Conservation (phyloP, 306 rosid species). For the Medicago arabica region DNA sequence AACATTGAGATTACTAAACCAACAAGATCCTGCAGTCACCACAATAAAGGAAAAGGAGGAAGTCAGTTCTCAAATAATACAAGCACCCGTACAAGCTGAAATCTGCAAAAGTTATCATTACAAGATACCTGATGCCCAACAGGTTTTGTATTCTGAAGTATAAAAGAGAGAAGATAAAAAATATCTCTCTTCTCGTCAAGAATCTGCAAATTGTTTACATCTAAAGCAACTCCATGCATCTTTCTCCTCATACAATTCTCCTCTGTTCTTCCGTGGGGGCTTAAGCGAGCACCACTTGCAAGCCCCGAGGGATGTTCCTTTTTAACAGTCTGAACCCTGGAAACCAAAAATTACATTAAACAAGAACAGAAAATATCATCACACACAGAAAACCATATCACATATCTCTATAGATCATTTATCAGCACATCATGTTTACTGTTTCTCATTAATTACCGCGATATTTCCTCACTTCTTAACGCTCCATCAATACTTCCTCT, state of each 20-base stretch:
- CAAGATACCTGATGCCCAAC: constrained; percentile 97
- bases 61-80: constrained; percentile 34
- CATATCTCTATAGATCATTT: constrained; percentile 16
- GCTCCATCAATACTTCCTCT: constrained; percentile 57
- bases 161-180: constrained; percentile 85
- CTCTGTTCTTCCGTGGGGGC: constrained; percentile 51
- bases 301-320: constrained; percentile 54
- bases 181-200: constrained; percentile 86
- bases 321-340: constrained; percentile 50
- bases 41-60: constrained; percentile 14
- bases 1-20: constrained; percentile 97
- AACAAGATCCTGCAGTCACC: constrained; percentile 91
- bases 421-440: constrained; percentile 14
- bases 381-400: constrained; percentile 18
- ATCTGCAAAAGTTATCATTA: constrained; percentile 36
- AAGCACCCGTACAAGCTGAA: constrained; percentile 16
- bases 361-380: constrained; percentile 2
- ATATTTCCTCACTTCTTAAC: constrained; percentile 55
- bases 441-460: constrained; percentile 58
- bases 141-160: constrained; percentile 91
- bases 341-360: constrained; percentile 34
- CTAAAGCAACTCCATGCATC: constrained; percentile 66
- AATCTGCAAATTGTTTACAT: constrained; percentile 68
- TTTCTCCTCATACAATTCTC: constrained; percentile 61
- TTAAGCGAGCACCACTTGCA: constrained; percentile 51